Evolutionary conservation across 164 flowering plant species (phyloP).

Genomic region (Chimonanthus salicifolius): DNA sequence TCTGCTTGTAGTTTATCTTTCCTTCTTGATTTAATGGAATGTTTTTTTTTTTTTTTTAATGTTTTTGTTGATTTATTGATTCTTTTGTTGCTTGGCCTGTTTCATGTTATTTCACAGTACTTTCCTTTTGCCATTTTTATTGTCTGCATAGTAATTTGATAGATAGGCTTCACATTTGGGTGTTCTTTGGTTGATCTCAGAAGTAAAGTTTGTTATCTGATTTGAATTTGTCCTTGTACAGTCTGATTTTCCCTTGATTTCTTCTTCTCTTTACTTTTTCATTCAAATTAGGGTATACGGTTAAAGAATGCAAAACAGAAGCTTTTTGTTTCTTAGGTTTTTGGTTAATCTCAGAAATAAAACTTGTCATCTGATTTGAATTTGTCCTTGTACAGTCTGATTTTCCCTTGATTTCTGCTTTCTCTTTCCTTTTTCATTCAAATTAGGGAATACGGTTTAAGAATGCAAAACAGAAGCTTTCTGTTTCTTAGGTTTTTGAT

Average conservation of each 20-base stretch:
- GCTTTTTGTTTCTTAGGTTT: background rate
- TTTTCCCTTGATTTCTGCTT: background rate
- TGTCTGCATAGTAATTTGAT: background rate
- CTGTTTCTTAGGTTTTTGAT: background rate
- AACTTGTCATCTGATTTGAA: background rate
- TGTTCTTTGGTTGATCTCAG: background rate
- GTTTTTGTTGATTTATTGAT: background rate
- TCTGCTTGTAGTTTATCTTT: background rate
- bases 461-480: too few relatives aligned
- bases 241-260: background rate
- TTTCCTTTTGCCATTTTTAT: background rate
- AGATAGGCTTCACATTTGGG: background rate
- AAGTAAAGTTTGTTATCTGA: background rate
- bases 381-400: background rate
- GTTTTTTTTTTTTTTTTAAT: background rate
- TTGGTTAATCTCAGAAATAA: background rate
- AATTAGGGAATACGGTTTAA: background rate
- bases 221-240: background rate
- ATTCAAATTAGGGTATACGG: background rate
- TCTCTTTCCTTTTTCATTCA: background rate
- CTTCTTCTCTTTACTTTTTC: background rate
- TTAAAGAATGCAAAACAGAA: too few relatives aligned
- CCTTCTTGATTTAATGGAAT: background rate
- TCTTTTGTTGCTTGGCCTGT: background rate
- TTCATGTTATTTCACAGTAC: background rate